Evolutionary conservation across 148 eudicot genomes (phyloP).

Genomic region (Rheum nobile): DNA sequence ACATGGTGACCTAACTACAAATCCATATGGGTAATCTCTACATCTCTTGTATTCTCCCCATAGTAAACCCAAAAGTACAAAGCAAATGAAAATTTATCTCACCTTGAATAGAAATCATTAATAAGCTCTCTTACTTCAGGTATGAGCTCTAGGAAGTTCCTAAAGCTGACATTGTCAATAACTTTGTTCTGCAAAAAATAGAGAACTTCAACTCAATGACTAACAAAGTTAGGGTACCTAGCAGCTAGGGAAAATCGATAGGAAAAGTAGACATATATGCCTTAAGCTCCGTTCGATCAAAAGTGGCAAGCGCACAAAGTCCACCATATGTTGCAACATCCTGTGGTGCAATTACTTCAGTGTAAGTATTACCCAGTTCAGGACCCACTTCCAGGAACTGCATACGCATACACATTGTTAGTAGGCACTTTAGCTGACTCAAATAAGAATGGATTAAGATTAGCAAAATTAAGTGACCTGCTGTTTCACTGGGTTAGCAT

Average conservation of each 20-base stretch:
- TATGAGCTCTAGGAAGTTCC: constrained; percentile 87
- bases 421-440: not conserved
- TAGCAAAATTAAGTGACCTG: not conserved
- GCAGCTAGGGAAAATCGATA: not conserved
- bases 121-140: constrained; percentile 97
- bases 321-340: constrained; percentile 98
- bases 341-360: constrained; percentile 88
- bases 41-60: not conserved
- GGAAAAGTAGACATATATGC: constrained; percentile 20
- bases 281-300: constrained; percentile 91
- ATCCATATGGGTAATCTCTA: no score
- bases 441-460: not conserved
- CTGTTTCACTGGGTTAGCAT: not conserved
- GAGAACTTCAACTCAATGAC: not conserved
- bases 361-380: constrained; percentile 73
- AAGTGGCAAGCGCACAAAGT: constrained; percentile 95
- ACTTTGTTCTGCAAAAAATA: constrained; percentile 70
- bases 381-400: constrained; percentile 86
- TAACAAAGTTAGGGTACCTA: not conserved
- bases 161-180: constrained; percentile 81
- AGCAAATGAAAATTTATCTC: constrained; percentile 3
- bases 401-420: constrained; percentile 8
- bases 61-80: not conserved
- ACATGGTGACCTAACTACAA: not conserved
- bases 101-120: constrained; percentile 91